A percentile compares a stretch with the other conserved stretches of the same genome.
These are phyloP conservation scores for Plenodomus tracheiphilus DNA, from an alignment of 2,329 filamentous ascomycete genomes.

Conservation along the genomic window DNA sequence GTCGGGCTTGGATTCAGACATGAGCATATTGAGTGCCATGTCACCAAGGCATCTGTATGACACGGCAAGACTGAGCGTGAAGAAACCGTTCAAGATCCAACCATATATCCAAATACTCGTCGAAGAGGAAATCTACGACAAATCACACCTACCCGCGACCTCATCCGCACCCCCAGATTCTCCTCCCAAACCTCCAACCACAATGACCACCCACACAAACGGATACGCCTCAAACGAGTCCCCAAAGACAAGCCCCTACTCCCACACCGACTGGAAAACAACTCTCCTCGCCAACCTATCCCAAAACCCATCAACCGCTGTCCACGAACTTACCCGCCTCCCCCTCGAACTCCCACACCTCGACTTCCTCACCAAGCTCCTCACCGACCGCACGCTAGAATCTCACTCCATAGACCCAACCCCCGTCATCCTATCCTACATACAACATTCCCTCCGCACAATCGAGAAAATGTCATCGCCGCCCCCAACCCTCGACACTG, in stretches of 20 bases:
- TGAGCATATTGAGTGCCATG: not conserved
- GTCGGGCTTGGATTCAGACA: not conserved
- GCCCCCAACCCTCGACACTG: too few species aligned
- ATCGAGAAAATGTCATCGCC: constrained; percentile 35
- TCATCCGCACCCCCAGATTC: not conserved
- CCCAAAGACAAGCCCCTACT: not conserved
- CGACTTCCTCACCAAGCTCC: constrained; percentile 45
- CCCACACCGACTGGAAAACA: not conserved
- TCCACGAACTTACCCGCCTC: constrained; percentile 38
- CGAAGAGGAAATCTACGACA: constrained; percentile 43
- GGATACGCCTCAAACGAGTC: not conserved
- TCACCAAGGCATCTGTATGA: constrained; percentile 23
- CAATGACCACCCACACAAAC: not conserved
- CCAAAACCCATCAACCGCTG: constrained; percentile 23
- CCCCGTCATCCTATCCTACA: constrained; percentile 38
- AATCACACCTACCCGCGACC: constrained; percentile 14
- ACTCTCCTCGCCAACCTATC: constrained; percentile 12
- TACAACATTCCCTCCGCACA: constrained; percentile 44
- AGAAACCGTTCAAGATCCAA: constrained; percentile 26
- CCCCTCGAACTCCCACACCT: constrained; percentile 43
- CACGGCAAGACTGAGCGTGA: constrained; percentile 12
- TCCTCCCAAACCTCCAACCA: too few species aligned
- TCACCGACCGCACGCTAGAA: constrained; percentile 30
- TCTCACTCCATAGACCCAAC: constrained; percentile 30
- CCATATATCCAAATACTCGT: constrained; percentile 42